Conservation (phyloP, 257 asterid species). For the Solanum ossicruentum region DNA sequence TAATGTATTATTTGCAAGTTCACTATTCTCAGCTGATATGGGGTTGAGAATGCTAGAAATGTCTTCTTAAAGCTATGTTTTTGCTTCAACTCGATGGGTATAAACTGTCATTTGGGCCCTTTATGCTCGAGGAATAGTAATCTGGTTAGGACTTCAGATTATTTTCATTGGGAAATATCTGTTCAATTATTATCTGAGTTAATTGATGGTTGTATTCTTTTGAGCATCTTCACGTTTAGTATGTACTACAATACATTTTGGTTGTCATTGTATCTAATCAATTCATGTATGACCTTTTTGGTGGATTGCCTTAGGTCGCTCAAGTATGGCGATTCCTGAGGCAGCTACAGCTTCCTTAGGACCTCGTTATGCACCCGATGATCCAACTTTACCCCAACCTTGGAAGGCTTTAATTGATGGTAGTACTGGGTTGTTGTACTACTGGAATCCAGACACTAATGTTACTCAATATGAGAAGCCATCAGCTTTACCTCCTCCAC, state of each 20-base stretch:
- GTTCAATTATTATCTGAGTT: neutral
- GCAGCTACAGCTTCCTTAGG: constrained; percentile 43
- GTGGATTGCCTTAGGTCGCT: constrained; percentile 1
- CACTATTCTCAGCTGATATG: neutral
- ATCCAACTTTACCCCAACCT: constrained; percentile 83
- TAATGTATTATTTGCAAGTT: neutral
- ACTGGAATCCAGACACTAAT: constrained; percentile 91
- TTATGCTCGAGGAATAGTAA: neutral
- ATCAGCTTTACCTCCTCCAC: constrained; percentile 45
- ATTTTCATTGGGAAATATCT: neutral
- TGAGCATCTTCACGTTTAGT: neutral
- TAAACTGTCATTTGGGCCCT: neutral
- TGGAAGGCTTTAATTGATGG: constrained; percentile 95
- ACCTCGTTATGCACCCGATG: constrained; percentile 89
- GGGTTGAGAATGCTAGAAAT: neutral
- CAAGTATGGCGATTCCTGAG: constrained; percentile 58
- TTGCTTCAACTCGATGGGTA: neutral
- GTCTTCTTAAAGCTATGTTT: neutral
- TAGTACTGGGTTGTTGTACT: constrained; percentile 51
- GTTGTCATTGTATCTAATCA: neutral
- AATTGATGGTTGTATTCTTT: neutral
- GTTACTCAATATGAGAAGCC: constrained; percentile 87
- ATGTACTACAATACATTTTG: neutral
- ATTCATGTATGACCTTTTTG: neutral
- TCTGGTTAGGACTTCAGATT: neutral